These are phyloP conservation scores for Panicum miliaceum DNA, from an alignment of 176 grass and related monocot genomes.

Conservation along the genomic window DNA sequence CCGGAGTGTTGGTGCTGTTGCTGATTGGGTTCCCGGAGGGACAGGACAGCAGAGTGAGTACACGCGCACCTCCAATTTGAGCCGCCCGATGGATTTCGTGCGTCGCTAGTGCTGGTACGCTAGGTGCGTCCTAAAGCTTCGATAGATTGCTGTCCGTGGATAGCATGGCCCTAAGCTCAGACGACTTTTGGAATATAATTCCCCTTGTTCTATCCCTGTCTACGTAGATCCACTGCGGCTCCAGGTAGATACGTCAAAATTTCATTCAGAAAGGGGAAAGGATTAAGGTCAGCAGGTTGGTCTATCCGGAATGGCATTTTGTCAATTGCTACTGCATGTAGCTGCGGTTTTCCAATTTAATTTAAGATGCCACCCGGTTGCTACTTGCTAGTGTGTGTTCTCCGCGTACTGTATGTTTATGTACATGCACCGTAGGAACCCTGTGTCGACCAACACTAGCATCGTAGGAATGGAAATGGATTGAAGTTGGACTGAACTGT, in stretches of 20 bases:
- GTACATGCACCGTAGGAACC: too few species aligned
- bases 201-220: neutral
- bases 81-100: conserved; percentile 3
- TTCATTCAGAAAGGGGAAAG: too few species aligned
- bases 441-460: too few species aligned
- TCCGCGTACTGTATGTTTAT: too few species aligned
- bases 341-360: too few species aligned
- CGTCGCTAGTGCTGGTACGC: neutral
- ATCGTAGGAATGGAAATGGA: neutral
- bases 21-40: neutral
- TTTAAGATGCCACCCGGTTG: too few species aligned
- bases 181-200: neutral
- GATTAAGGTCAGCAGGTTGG: too few species aligned
- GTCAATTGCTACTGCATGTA: too few species aligned
- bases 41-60: neutral
- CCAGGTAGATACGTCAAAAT: neutral
- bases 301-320: too few species aligned
- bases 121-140: neutral
- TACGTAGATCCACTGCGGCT: too few species aligned
- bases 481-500: neutral
- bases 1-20: neutral
- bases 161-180: neutral
- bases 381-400: too few species aligned
- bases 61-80: neutral
- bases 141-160: neutral